Percentiles rank a stretch among this genome's conserved stretches.
Evolutionary conservation across 192 early-diverging fungal species (phyloP).

Genomic region (Coemansia sp.): DNA sequence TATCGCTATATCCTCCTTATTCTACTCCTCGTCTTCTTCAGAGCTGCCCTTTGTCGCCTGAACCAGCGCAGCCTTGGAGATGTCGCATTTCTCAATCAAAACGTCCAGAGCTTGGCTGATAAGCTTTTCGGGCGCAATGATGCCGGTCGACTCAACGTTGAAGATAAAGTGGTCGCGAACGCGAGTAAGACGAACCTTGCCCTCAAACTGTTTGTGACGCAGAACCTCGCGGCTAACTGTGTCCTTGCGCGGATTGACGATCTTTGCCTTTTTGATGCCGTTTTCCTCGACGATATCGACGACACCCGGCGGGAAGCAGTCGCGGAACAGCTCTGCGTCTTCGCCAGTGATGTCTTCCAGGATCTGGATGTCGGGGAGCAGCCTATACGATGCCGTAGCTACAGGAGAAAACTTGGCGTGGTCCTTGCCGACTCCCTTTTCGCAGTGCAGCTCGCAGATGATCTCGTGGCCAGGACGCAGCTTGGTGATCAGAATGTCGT

Average conservation of each 20-base stretch:
- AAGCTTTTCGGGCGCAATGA: conserved; percentile 70
- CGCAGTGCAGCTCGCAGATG: conserved; percentile 78
- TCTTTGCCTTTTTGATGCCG: conserved; percentile 68
- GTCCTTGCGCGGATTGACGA: conserved; percentile 91
- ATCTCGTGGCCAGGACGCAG: conserved; percentile 88
- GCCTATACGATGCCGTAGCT: conserved; percentile 90
- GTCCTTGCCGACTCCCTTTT: conserved; percentile 91
- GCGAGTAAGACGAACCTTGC: conserved; percentile 82
- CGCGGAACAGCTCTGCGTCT: conserved; percentile 73
- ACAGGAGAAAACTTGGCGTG: conserved; percentile 98
- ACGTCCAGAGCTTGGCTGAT: conserved; percentile 76
- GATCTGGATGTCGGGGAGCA: conserved; percentile 89
- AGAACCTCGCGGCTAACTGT: conserved; percentile 92
- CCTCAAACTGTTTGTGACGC: conserved; percentile 87
- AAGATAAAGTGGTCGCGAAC: conserved; percentile 97
- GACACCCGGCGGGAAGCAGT: conserved; percentile 87
- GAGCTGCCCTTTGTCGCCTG: conserved; percentile 11
- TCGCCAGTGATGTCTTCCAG: conserved; percentile 80
- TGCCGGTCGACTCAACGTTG: conserved; percentile 89
- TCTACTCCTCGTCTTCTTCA: conserved; percentile 26
- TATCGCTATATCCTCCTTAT: no score
- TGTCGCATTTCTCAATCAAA: conserved; percentile 76
- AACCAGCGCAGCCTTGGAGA: conserved; percentile 61
- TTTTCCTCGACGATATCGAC: conserved; percentile 69
- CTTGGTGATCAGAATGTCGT: conserved; percentile 93